These are phyloP conservation scores for Helianthus tuberosus DNA, from an alignment of 129 eudicot genomes.

Conservation along the genomic window DNA sequence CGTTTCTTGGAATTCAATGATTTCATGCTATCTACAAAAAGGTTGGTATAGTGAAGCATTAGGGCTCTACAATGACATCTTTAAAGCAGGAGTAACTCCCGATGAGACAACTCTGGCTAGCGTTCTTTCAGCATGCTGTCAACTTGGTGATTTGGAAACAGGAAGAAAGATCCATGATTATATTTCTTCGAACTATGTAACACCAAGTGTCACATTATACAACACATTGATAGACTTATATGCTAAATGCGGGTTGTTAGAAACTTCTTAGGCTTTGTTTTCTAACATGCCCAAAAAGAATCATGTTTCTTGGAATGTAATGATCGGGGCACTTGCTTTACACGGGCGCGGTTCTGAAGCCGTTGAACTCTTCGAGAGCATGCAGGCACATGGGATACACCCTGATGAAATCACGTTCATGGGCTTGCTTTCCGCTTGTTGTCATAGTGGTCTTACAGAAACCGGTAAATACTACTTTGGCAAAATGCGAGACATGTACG, in stretches of 20 bases:
- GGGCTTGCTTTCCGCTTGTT: conserved; percentile 49
- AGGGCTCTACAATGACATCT: conserved; percentile 26
- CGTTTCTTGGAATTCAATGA: conserved; percentile 52
- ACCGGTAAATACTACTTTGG: conserved; percentile 35
- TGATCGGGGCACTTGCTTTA: conserved; percentile 42
- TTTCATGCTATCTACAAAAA: conserved; percentile 41
- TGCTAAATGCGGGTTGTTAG: conserved; percentile 36
- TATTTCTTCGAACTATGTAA: conserved; percentile 19
- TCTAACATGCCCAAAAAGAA: conserved; percentile 32
- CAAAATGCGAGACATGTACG: conserved; percentile 23
- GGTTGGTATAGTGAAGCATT: conserved; percentile 33
- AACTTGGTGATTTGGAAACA: conserved; percentile 43
- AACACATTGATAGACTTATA: conserved; percentile 37
- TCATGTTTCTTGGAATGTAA: conserved; percentile 40
- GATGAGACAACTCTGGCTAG: conserved; percentile 36
- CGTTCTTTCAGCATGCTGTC: conserved; percentile 44
- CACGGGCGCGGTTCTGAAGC: conserved; percentile 41
- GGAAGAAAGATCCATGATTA: conserved; percentile 33
- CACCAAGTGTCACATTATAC: conserved; percentile 36
- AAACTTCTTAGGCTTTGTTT: conserved; percentile 23
- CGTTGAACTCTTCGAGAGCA: conserved; percentile 35
- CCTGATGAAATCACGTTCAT: conserved; percentile 49
- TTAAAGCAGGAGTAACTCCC: conserved; percentile 34
- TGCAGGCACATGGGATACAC: conserved; percentile 19
- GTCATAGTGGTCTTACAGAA: conserved; percentile 40